A percentile compares a stretch with the other conserved stretches of the same genome.
Evolutionary conservation across 164 flowering plant species (phyloP).

Genomic region (Dillenia suffruticosa): DNA sequence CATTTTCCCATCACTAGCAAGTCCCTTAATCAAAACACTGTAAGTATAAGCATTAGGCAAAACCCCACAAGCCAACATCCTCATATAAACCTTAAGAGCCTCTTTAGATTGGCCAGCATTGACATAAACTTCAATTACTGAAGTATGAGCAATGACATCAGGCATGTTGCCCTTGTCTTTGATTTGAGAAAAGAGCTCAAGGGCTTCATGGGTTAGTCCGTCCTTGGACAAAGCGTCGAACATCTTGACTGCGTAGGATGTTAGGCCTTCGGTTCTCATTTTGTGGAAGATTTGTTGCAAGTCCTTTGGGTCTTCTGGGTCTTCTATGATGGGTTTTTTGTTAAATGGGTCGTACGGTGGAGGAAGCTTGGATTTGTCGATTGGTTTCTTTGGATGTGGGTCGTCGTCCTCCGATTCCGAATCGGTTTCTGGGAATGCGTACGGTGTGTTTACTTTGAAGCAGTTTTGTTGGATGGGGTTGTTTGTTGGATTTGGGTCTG

Average conservation of each 20-base stretch:
- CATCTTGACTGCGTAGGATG: constrained; percentile 76
- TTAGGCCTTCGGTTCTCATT: constrained; percentile 56
- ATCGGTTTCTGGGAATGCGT: constrained; percentile 38
- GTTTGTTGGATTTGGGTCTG: not conserved
- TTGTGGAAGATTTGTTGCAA: constrained; percentile 73
- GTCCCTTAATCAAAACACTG: constrained; percentile 56
- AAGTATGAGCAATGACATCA: constrained; percentile 82
- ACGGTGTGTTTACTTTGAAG: constrained; percentile 34
- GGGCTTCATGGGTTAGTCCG: constrained; percentile 86
- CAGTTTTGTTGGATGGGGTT: constrained; percentile 10
- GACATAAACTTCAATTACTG: constrained; percentile 77
- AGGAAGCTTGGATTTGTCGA: constrained; percentile 45
- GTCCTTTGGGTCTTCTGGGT: constrained; percentile 70
- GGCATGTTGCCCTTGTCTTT: constrained; percentile 87
- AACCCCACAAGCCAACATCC: constrained; percentile 77
- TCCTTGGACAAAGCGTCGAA: constrained; percentile 91
- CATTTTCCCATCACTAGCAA: constrained; percentile 37
- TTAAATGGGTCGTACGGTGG: constrained; percentile 86
- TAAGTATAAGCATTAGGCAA: constrained; percentile 82
- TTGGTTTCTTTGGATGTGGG: constrained; percentile 6
- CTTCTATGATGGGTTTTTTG: constrained; percentile 55
- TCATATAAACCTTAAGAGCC: constrained; percentile 50
- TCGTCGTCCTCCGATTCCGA: constrained; percentile 36
- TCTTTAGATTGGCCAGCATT: constrained; percentile 69
- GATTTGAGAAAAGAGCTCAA: constrained; percentile 55